phyloP scores from a whole-genome alignment of 2,329 filamentous ascomycete genomes.

The Dryadomyces quercus-mongolicae region DNA sequence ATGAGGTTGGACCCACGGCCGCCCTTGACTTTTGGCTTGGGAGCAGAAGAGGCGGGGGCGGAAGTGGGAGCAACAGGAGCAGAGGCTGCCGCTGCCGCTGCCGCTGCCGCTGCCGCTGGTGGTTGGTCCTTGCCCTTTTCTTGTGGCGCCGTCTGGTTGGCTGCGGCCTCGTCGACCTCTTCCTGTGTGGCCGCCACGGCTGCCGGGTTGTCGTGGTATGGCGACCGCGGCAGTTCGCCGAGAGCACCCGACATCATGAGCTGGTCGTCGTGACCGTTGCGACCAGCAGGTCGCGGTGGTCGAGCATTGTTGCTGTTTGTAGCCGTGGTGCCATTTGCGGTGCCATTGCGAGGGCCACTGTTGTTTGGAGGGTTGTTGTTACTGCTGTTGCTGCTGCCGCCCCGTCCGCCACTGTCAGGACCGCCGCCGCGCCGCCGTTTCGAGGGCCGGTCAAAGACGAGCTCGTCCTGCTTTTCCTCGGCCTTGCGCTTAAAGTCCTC shows the following conservation, averaged over 20 bases:
- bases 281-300: not conserved
- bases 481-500: constrained; percentile 46
- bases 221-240: constrained; percentile 34
- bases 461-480: constrained; percentile 43
- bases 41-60: not conserved
- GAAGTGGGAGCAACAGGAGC: not conserved
- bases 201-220: constrained; percentile 8
- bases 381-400: constrained; percentile 12
- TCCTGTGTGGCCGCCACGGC: not conserved
- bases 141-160: not conserved
- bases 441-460: constrained; percentile 38
- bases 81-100: not conserved
- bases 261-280: constrained; percentile 12
- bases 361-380: constrained; percentile 14
- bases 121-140: not conserved
- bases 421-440: constrained; percentile 21
- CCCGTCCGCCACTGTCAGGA: too few species aligned
- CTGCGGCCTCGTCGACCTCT: not conserved
- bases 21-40: constrained; percentile 3
- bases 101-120: not conserved
- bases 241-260: constrained; percentile 47
- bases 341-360: constrained; percentile 16
- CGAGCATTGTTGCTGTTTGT: not conserved
- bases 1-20: constrained; percentile 42
- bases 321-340: not conserved